These are phyloP conservation scores for Saccharomycopsis synnaedendra DNA, from an alignment of 805 yeast species.

Conservation along the genomic window DNA sequence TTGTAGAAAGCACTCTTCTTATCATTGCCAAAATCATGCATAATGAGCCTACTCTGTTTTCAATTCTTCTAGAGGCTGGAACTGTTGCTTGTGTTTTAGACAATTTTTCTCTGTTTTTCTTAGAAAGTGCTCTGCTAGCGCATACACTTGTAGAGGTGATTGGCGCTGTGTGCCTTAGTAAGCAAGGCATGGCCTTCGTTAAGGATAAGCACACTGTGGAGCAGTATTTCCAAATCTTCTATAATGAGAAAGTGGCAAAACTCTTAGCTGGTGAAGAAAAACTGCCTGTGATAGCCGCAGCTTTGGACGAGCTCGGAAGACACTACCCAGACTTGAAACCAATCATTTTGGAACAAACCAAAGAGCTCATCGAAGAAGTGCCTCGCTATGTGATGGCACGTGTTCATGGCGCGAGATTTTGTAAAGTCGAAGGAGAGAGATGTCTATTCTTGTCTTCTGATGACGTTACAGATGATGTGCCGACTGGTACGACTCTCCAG, in stretches of 20 bases:
- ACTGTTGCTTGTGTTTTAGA: constrained; percentile 55
- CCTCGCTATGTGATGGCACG: constrained; percentile 30
- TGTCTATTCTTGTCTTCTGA: constrained; percentile 22
- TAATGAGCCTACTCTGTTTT: constrained; percentile 83
- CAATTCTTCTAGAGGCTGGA: constrained; percentile 67
- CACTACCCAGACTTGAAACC: constrained; percentile 72
- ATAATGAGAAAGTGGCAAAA: constrained; percentile 36
- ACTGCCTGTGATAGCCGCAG: constrained; percentile 46
- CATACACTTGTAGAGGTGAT: constrained; percentile 59
- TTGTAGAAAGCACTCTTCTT: constrained; percentile 50
- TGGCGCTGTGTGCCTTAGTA: constrained; percentile 75
- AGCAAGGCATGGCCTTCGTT: constrained; percentile 55
- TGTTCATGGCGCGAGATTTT: constrained; percentile 27
- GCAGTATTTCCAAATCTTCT: constrained; percentile 40
- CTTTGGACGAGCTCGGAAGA: constrained; percentile 70
- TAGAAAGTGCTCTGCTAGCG: constrained; percentile 47
- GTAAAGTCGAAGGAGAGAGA: constrained; percentile 28
- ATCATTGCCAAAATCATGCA: constrained; percentile 64
- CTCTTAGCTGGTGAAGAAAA: constrained; percentile 42
- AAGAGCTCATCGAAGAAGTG: constrained; percentile 31
- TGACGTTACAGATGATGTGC: constrained; percentile 34
- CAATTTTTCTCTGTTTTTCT: constrained; percentile 42
- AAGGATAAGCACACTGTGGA: constrained; percentile 28
- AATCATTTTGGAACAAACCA: constrained; percentile 37
- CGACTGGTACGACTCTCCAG: constrained; percentile 5